Percentiles rank a stretch among this genome's conserved stretches.
phyloP scores from a whole-genome alignment of 768 basidiomycete genomes.

The Steccherinum ochraceum region DNA sequence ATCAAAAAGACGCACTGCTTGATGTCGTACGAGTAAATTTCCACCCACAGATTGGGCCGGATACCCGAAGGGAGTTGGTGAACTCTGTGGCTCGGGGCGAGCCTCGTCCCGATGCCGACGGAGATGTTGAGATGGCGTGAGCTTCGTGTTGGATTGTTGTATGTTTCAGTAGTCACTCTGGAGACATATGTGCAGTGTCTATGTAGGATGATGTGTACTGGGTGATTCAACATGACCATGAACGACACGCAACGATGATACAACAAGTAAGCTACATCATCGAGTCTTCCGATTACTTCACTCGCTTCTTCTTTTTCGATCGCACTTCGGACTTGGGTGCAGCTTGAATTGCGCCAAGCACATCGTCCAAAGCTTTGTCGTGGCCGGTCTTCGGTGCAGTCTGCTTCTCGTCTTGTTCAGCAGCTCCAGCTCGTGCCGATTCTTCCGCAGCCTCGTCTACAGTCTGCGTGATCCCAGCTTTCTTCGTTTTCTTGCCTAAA shows the following conservation, averaged over 20 bases:
- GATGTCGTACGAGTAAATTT: conserved; percentile 85
- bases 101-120: conserved; percentile 55
- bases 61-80: conserved; percentile 86
- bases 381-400: not conserved
- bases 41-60: conserved; percentile 83
- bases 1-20: conserved; percentile 95
- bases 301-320: conserved; percentile 25
- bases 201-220: no score
- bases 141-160: not conserved
- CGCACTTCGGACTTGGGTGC: conserved; percentile 45
- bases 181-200: no score
- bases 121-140: conserved; percentile 35
- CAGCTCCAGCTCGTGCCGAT: not conserved
- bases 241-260: no score
- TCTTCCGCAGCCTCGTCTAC: conserved; percentile 10
- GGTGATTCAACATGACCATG: no score
- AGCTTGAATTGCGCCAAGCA: conserved; percentile 54
- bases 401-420: not conserved
- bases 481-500: conserved; percentile 55
- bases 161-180: not conserved
- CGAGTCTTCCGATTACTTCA: no score
- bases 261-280: no score
- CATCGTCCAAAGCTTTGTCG: conserved; percentile 36
- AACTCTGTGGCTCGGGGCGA: conserved; percentile 85
- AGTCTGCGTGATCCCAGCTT: no score